A percentile compares a stretch with the other conserved stretches of the same genome.
phyloP scores from a whole-genome alignment of 2,329 filamentous ascomycete genomes.

The Albifimbria verrucaria region DNA sequence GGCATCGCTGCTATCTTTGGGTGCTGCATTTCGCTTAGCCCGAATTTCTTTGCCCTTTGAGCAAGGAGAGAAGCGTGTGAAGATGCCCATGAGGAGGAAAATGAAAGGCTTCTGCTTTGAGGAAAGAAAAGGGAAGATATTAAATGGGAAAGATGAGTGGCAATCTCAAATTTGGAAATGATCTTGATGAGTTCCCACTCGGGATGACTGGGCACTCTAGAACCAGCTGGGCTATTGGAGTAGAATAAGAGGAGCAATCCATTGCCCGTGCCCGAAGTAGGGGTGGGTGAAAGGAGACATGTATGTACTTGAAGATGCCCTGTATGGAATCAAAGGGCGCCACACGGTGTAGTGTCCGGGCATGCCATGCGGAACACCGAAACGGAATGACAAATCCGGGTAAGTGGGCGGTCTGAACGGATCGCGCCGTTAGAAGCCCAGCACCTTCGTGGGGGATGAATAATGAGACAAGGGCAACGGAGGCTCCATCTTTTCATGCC shows the following conservation, averaged over 20 bases:
- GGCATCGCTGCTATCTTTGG: constrained; percentile 11
- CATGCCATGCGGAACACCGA: neutral
- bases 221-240: no score
- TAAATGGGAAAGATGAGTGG: no score
- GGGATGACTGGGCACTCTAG: no score
- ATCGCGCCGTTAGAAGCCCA: neutral
- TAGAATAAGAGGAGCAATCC: no score
- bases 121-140: no score
- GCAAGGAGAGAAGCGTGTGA: neutral
- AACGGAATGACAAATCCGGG: neutral
- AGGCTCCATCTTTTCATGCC: no score
- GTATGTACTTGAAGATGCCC: neutral
- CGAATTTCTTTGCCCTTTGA: neutral
- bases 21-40: constrained; percentile 5
- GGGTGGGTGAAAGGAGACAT: neutral
- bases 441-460: no score
- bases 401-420: neutral
- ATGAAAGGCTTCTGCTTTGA: neutral
- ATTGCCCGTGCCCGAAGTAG: neutral
- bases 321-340: neutral
- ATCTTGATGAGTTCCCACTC: no score
- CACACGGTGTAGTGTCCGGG: neutral
- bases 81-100: neutral
- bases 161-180: neutral
- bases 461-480: no score